A percentile compares a stretch with the other conserved stretches of the same genome.
Evolutionary conservation across 495 filamentous ascomycete species (phyloP).

Genomic region (Sporormia fimetaria): DNA sequence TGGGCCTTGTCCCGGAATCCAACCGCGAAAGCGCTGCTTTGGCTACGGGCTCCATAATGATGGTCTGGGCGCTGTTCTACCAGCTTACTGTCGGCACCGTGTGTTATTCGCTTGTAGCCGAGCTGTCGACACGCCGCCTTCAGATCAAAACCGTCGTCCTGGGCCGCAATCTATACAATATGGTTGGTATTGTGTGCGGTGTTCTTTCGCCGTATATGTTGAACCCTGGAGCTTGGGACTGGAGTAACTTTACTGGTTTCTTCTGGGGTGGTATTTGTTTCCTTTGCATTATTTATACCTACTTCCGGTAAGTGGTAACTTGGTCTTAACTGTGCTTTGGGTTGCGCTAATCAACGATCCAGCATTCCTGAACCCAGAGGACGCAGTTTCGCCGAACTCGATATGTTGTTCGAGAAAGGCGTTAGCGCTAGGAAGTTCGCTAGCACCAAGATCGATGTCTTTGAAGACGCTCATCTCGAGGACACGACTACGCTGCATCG

Average conservation of each 20-base stretch:
- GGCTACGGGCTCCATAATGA: conserved; percentile 43
- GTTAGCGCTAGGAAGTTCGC: conserved; percentile 32
- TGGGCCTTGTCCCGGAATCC: conserved; percentile 26
- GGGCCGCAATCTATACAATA: conserved; percentile 47
- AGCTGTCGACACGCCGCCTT: conserved; percentile 44
- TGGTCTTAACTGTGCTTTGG: too few relatives aligned
- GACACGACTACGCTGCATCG: conserved; percentile 11
- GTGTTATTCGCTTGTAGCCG: conserved; percentile 50
- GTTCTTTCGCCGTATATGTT: conserved; percentile 43
- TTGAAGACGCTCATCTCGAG: conserved; percentile 25
- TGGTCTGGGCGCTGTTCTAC: conserved; percentile 44
- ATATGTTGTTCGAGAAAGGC: conserved; percentile 31
- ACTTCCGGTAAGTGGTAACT: too few relatives aligned
- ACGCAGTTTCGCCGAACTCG: conserved; percentile 31
- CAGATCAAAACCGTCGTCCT: conserved; percentile 45
- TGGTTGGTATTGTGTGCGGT: conserved; percentile 33
- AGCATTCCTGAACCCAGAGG: conserved; percentile 32
- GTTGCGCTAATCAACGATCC: too few relatives aligned
- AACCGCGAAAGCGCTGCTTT: conserved; percentile 21
- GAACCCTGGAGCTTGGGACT: conserved; percentile 42
- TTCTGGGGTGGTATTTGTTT: conserved; percentile 45
- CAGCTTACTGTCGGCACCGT: conserved; percentile 49
- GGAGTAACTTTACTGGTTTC: conserved; percentile 42
- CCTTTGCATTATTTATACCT: conserved; percentile 35
- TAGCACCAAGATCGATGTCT: conserved; percentile 29